These are phyloP conservation scores for Saksenaea oblongispora DNA, from an alignment of 371 early-diverging fungal species.

Conservation along the genomic window DNA sequence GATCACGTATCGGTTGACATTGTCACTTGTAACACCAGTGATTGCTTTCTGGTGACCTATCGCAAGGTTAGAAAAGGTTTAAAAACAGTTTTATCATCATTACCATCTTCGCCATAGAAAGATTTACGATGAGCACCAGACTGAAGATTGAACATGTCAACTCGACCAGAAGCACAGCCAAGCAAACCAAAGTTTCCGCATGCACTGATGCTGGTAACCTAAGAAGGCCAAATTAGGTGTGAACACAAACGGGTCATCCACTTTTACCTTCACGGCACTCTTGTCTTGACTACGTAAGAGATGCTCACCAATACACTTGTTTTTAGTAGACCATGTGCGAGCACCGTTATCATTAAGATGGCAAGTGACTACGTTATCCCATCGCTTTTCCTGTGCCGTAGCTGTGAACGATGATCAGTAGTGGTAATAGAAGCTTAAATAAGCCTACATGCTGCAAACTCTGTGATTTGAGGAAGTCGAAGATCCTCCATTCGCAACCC, in stretches of 20 bases:
- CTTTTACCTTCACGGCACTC: constrained; percentile 57
- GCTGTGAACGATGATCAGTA: constrained; percentile 24
- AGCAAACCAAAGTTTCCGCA: constrained; percentile 94
- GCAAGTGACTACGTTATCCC: constrained; percentile 90
- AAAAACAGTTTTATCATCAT: neutral
- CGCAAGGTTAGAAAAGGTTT: neutral
- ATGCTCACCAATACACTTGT: constrained; percentile 75
- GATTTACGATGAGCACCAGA: constrained; percentile 79
- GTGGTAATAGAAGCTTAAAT: neutral
- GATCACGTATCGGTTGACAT: constrained; percentile 70
- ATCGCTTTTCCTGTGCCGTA: constrained; percentile 70
- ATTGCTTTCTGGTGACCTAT: constrained; percentile 81
- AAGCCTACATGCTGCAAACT: constrained; percentile 66
- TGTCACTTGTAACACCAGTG: constrained; percentile 79
- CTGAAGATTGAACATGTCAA: constrained; percentile 95
- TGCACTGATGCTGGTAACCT: constrained; percentile 72
- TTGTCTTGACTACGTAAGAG: constrained; percentile 64
- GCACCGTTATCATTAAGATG: constrained; percentile 75
- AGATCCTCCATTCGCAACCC: constrained; percentile 63
- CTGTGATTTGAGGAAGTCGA: constrained; percentile 72
- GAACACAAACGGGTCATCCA: neutral
- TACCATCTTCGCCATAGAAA: constrained; percentile 51
- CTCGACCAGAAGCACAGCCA: constrained; percentile 74
- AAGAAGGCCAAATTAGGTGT: constrained; percentile 9
- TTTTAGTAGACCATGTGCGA: constrained; percentile 82